Percentiles rank a stretch among this genome's conserved stretches.
Conservation (phyloP, 345 rosid species). For the Geranium rotundifolium region DNA sequence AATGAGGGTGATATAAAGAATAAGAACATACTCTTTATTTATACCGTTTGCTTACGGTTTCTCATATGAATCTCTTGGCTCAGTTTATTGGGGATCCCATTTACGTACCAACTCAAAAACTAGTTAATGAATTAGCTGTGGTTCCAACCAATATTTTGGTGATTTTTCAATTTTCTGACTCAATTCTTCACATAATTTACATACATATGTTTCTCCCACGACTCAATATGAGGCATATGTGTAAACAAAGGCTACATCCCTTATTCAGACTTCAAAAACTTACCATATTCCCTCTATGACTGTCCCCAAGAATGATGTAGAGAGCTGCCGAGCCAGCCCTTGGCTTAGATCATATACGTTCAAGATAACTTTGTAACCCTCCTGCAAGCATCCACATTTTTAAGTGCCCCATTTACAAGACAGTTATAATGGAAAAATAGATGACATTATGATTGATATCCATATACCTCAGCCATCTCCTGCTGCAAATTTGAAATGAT, state of each 20-base stretch:
- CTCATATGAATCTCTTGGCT: too few relatives aligned
- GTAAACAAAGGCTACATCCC: background rate
- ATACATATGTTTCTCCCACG: too few relatives aligned
- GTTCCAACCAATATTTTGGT: too few relatives aligned
- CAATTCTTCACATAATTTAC: too few relatives aligned
- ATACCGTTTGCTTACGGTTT: too few relatives aligned
- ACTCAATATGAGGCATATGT: too few relatives aligned
- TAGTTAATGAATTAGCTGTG: too few relatives aligned
- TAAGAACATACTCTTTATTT: too few relatives aligned
- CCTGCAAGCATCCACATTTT: slow-evolving; percentile 34
- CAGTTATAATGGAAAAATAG: background rate
- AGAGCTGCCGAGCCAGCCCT: slow-evolving; percentile 89
- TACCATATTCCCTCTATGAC: slow-evolving; percentile 88
- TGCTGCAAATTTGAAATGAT: background rate
- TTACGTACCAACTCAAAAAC: too few relatives aligned
- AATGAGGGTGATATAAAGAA: too few relatives aligned
- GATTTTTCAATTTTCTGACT: too few relatives aligned
- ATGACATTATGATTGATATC: background rate
- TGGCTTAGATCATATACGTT: slow-evolving; percentile 86
- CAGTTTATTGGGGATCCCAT: too few relatives aligned
- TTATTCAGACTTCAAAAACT: slow-evolving; percentile 13
- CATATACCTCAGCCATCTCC: slow-evolving; percentile 64
- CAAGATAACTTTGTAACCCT: slow-evolving; percentile 61
- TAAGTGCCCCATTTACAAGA: background rate
- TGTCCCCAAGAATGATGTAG: slow-evolving; percentile 65